Conservation (phyloP, 257 asterid species). For the Linderniella brevidens region DNA sequence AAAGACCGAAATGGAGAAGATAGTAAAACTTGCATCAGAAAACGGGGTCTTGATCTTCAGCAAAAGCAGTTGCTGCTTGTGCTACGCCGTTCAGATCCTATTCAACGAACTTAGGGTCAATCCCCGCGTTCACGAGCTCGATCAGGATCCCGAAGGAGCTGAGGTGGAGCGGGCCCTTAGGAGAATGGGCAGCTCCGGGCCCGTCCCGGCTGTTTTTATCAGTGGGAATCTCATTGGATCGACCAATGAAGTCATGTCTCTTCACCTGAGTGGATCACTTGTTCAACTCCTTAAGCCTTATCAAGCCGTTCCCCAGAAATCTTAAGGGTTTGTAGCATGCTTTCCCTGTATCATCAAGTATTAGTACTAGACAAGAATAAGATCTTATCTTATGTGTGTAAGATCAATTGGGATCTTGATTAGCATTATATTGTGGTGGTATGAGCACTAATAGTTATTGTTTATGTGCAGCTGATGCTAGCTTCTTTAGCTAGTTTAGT, state of each 20-base stretch:
- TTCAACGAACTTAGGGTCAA: constrained; percentile 33
- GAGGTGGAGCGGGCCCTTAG: constrained; percentile 41
- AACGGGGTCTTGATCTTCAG: constrained; percentile 55
- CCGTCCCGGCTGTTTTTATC: constrained; percentile 48
- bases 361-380: no score
- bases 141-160: constrained; percentile 40
- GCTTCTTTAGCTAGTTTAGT: no score
- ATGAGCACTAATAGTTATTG: no score
- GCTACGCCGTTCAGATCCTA: constrained; percentile 54
- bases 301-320: constrained; percentile 1
- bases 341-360: no score
- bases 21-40: constrained; percentile 35
- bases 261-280: constrained; percentile 58
- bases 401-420: no score
- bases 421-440: no score
- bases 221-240: constrained; percentile 52
- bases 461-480: no score
- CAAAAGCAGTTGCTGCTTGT: constrained; percentile 53
- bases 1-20: constrained; percentile 32
- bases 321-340: no score
- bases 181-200: constrained; percentile 33
- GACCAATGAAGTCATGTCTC: constrained; percentile 76
- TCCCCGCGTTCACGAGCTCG: constrained; percentile 33
- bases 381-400: no score
- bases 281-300: constrained; percentile 29